Evolutionary conservation across 2,329 filamentous ascomycete genomes (phyloP).

Genomic region (Diaporthe australafricana): DNA sequence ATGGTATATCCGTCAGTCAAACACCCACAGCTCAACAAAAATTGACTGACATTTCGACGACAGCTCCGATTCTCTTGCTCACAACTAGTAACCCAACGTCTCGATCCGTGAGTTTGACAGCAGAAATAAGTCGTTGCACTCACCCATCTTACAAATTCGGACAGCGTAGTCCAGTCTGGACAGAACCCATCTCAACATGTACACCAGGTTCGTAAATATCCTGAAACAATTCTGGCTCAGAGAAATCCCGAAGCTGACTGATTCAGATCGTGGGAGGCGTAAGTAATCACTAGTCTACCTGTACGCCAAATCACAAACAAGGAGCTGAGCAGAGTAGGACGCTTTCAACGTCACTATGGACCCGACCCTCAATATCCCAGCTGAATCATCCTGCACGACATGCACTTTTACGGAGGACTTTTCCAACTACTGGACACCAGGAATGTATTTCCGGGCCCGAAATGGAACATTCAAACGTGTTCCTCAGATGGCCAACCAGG

Average conservation of each 20-base stretch:
- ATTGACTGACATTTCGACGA: not conserved
- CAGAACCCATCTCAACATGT: conserved; percentile 62
- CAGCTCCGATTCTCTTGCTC: conserved; percentile 57
- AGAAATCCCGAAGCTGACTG: not conserved
- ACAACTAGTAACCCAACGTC: conserved; percentile 58
- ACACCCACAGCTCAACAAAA: not conserved
- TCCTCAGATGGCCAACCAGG: conserved; percentile 30
- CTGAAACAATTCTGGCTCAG: too few species aligned
- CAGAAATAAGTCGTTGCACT: not conserved
- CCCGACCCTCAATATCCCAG: conserved; percentile 22
- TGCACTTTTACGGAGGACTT: conserved; percentile 32
- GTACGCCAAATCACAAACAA: too few species aligned
- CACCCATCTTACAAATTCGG: not conserved
- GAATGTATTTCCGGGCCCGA: conserved; percentile 27
- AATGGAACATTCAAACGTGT: conserved; percentile 34
- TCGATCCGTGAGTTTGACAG: conserved; percentile 42
- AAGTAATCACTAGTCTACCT: not conserved
- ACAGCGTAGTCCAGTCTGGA: conserved; percentile 49
- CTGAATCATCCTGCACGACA: conserved; percentile 47
- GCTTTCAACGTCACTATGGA: conserved; percentile 55
- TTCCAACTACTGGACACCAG: conserved; percentile 33
- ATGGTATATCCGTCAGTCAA: not conserved
- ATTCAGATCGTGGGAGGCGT: conserved; percentile 57
- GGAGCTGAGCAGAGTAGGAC: conserved; percentile 38
- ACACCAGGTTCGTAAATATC: conserved; percentile 51